Conservation (phyloP, 2,329 filamentous ascomycete species). For the Aspergillus terreus region DNA sequence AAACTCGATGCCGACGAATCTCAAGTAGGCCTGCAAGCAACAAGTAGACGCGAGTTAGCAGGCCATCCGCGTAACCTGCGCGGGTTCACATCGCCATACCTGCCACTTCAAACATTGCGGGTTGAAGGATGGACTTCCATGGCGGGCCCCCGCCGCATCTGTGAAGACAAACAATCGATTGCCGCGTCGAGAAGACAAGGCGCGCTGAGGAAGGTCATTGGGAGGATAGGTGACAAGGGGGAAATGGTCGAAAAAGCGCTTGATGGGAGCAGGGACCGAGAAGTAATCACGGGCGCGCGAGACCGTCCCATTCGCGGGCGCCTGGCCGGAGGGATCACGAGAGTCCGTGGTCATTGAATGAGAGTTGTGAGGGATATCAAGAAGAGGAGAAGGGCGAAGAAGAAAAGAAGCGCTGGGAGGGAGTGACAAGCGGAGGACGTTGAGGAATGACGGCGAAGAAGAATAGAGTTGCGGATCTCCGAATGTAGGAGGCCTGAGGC, state of each 20-base stretch:
- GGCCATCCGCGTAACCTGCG: neutral
- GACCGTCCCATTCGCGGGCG: conserved; percentile 18
- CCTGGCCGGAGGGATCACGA: conserved; percentile 20
- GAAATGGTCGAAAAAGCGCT: conserved; percentile 77
- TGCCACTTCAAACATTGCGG: conserved; percentile 96
- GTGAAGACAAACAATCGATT: conserved; percentile 75
- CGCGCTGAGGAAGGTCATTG: conserved; percentile 68
- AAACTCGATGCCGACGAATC: conserved; percentile 68
- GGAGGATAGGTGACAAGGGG: conserved; percentile 72
- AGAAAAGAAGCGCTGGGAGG: neutral
- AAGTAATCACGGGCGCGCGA: conserved; percentile 31
- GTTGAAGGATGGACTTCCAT: conserved; percentile 74
- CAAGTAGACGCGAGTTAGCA: neutral
- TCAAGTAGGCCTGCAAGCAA: conserved; percentile 68
- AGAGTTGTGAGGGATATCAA: neutral
- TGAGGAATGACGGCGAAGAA: neutral
- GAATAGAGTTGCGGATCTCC: neutral
- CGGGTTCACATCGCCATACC: conserved; percentile 48
- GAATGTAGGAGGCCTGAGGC: conserved; percentile 5
- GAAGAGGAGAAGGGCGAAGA: neutral
- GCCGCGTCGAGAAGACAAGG: conserved; percentile 44
- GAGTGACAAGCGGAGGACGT: neutral
- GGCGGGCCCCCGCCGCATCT: conserved; percentile 57
- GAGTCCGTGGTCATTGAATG: conserved; percentile 25
- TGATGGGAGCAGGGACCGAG: conserved; percentile 65